Conservation (phyloP, 192 early-diverging fungal species). For the Coemansia sp. region DNA sequence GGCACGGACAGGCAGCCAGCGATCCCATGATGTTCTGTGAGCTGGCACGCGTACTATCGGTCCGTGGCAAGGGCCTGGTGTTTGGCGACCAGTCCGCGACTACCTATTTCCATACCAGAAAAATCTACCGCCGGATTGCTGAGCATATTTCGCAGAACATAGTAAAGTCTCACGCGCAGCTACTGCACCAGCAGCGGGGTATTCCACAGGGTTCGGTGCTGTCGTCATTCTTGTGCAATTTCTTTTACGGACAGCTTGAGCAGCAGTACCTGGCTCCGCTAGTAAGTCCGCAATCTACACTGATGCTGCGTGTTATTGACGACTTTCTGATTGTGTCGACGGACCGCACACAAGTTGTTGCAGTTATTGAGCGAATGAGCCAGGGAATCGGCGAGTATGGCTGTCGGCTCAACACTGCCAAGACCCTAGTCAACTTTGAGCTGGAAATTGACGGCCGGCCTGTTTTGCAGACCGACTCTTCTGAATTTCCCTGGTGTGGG, state of each 20-base stretch:
- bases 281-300: slow-evolving; percentile 46
- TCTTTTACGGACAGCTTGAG: slow-evolving; percentile 81
- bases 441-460: slow-evolving; percentile 38
- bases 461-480: slow-evolving; percentile 18
- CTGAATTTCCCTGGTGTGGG: slow-evolving; percentile 70
- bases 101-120: slow-evolving; percentile 52
- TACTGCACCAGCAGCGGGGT: slow-evolving; percentile 71
- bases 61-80: slow-evolving; percentile 57
- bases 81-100: slow-evolving; percentile 74
- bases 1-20: slow-evolving; percentile 29
- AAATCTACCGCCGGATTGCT: slow-evolving; percentile 54
- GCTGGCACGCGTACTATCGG: slow-evolving; percentile 53
- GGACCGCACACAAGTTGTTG: slow-evolving; percentile 44
- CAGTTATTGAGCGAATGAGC: slow-evolving; percentile 63
- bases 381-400: slow-evolving; percentile 69
- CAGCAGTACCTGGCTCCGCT: slow-evolving; percentile 52
- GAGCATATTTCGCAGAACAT: slow-evolving; percentile 70
- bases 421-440: slow-evolving; percentile 81
- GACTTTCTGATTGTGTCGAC: slow-evolving; percentile 81
- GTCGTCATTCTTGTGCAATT: slow-evolving; percentile 84
- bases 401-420: slow-evolving; percentile 69
- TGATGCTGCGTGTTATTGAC: slow-evolving; percentile 76
- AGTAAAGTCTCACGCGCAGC: slow-evolving; percentile 60
- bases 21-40: slow-evolving; percentile 52
- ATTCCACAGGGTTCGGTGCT: slow-evolving; percentile 92